Evolutionary conservation across 2,329 filamentous ascomycete species (phyloP), one percentile per base, ranked within the genome.

Genomic region (Periconia macrospinosa): DNA sequence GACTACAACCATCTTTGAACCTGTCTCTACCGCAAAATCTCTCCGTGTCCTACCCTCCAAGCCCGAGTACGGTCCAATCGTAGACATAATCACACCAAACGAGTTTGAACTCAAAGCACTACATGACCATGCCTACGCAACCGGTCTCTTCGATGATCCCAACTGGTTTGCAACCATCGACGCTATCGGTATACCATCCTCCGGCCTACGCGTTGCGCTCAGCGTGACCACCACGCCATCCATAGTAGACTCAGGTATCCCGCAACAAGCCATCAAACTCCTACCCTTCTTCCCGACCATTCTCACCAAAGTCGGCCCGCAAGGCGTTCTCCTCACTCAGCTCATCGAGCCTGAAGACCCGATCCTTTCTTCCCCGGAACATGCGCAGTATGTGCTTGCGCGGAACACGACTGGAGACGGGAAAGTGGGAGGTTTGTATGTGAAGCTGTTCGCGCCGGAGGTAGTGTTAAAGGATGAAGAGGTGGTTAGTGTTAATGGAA

Each of bases 401-500:
- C 81, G 91, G 8, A 73, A 69, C 20, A 53, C 52, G 19, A 83
- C 82, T 33, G 69, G 76, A 1, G 79, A 79, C 13, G 78, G 79
- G 2, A 79, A 83, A 30, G 77, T 81, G 0, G 78, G 92, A 0
- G 93, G 92, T 0, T 81, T 97, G 2, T 97, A 97, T 67, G 92
- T 97, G 87, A 76, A 86, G 6, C 70, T 87, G 0, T 77, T 91
- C 70, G 85, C 89, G 0, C 79, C 89, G 0, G 83, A 83, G 1
- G 86, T 89, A 68, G 75, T 78, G 15, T 81, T 96, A 6, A 54
- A 63, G 2, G 73, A 78, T 0, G 75, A 82, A 18, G 85, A 94
- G 23, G 81, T 96, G 1, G 86, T 93, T 1, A 96, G 91, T 45
- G 93, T 97, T 10, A 97, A 97, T 70, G 94, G 93, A 0, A 92